A percentile compares a stretch with the other conserved stretches of the same genome.
phyloP scores from a whole-genome alignment of 495 filamentous ascomycete genomes.

The Tetracladium marchalianum region DNA sequence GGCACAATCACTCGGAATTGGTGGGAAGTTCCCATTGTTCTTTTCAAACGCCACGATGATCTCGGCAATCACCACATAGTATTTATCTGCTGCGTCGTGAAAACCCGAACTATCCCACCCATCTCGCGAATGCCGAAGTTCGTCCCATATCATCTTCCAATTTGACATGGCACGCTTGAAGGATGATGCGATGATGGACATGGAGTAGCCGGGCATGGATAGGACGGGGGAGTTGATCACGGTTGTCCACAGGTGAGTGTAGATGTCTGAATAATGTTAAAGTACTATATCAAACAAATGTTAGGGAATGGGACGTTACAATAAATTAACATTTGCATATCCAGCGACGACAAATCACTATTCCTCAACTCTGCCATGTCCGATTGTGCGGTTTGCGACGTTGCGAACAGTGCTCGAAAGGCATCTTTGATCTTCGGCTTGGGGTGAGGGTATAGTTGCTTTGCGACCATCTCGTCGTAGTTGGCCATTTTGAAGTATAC shows the following conservation, averaged over 20 bases:
- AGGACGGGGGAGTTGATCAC: constrained; percentile 15
- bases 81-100: constrained; percentile 17
- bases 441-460: background rate
- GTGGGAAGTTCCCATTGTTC: constrained; percentile 3
- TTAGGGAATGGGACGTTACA: constrained; percentile 5
- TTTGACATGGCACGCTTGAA: constrained; percentile 15
- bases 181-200: constrained; percentile 5
- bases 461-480: constrained; percentile 8
- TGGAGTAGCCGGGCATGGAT: constrained; percentile 1
- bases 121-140: constrained; percentile 7
- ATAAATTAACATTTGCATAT: constrained; percentile 21
- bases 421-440: constrained; percentile 19
- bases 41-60: constrained; percentile 12
- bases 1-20: constrained; percentile 16
- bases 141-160: constrained; percentile 21
- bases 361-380: constrained; percentile 3
- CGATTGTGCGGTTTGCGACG: background rate
- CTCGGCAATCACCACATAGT: constrained; percentile 10
- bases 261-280: constrained; percentile 9
- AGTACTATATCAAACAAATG: background rate
- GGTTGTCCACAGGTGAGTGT: constrained; percentile 15
- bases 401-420: constrained; percentile 10
- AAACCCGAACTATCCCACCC: constrained; percentile 19
- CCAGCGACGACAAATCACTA: constrained; percentile 9
- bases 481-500: constrained; percentile 13